Base-by-base conservation (phyloP, 352 stramenopile species). In the Achlya hypogyna region DNA sequence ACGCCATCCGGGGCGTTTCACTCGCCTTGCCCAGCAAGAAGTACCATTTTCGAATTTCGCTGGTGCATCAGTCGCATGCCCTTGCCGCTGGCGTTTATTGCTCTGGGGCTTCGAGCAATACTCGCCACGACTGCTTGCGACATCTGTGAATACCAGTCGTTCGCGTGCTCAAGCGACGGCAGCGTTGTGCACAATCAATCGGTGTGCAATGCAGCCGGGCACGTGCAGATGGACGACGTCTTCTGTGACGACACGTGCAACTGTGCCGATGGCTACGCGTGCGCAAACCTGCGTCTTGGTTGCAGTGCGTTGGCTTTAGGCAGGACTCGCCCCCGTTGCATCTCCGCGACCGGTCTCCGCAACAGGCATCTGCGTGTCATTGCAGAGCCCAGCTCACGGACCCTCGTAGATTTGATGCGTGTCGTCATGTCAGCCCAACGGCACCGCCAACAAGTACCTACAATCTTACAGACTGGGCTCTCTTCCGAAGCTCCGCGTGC, bases 141-240 rank as follows among this genome's bases (percentile, higher is more conserved):
- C 31, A n/a, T 56, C 12, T 56, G 49, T 20, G 12, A 56, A 20
- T 56, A 56, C 49, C 16, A 31, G 31, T 56, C 49, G 49, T 56
- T 27, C 31, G 49, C 49, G 31, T 56, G 49, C 22, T n/a, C n/a
- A n/a, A n/a, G n/a, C n/a, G n/a, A n/a, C 38, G 42, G 23, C 34
- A 42, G 49, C n/a, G 14, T 18, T 4, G 20, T 27, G 2, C 2
- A 4, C 29, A 28, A n/a, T 23, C 12, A 20, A 12, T 32, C 76
- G 28, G 85, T 94, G 54, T 94, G 85, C 62, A 71, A 89, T 51
- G 69, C 66, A 0, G 53, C 64, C 14, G 79, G 81, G 32, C 65
- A 71, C 12, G 88, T 94, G 52, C 82, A 91, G 69, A 72, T 91
- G 31, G 85, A 92, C 66, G 85, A 94, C 60, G 79, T 93, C 12